Evolutionary conservation across 2,329 filamentous ascomycete species (phyloP).

Genomic region (Zymoseptoria tritici): DNA sequence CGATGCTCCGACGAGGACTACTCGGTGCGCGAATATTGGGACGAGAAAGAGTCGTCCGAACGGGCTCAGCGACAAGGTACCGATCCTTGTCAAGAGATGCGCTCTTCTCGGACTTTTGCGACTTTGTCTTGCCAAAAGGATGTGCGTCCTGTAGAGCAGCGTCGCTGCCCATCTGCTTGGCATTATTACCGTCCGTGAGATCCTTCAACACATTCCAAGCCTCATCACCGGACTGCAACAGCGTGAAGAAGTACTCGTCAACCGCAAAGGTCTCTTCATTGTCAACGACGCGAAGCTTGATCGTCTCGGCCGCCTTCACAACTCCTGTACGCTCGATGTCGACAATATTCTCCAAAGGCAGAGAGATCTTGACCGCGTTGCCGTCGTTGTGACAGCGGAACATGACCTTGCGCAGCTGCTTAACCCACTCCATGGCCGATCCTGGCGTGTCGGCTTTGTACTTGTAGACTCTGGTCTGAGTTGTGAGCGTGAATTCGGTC

Average conservation of each 20-base stretch:
- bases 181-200: constrained; percentile 58
- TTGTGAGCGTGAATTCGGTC: constrained; percentile 71
- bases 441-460: constrained; percentile 81
- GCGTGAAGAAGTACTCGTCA: constrained; percentile 98
- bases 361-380: constrained; percentile 90
- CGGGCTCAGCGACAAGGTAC: constrained; percentile 23
- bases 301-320: constrained; percentile 84
- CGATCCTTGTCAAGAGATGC: neutral
- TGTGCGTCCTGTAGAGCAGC: constrained; percentile 5
- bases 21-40: constrained; percentile 29
- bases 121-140: constrained; percentile 2
- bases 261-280: constrained; percentile 92
- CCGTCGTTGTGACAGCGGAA: constrained; percentile 94
- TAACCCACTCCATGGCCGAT: constrained; percentile 95
- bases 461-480: constrained; percentile 73
- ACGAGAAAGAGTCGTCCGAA: constrained; percentile 40
- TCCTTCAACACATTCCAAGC: constrained; percentile 71
- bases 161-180: constrained; percentile 5
- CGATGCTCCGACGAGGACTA: constrained; percentile 37
- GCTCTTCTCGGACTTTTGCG: neutral
- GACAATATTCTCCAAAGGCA: constrained; percentile 81
- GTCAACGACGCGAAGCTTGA: constrained; percentile 87
- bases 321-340: constrained; percentile 90
- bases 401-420: constrained; percentile 85
- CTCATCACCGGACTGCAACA: constrained; percentile 79